Evolutionary conservation across 2,329 filamentous ascomycete species (phyloP).

Genomic region (Diatrype stigma): DNA sequence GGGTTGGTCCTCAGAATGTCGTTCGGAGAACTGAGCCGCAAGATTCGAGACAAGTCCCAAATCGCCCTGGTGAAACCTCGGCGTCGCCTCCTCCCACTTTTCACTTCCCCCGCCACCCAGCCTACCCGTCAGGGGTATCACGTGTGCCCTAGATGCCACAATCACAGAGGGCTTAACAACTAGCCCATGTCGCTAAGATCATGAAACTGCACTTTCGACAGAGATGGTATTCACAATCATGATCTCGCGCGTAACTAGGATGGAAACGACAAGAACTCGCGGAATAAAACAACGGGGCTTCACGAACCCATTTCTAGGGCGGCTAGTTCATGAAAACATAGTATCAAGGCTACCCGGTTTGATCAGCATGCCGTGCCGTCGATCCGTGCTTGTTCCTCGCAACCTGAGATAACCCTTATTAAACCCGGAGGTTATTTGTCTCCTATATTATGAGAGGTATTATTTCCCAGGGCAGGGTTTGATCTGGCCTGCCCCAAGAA

Average conservation of each 20-base stretch:
- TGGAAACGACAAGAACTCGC: not conserved
- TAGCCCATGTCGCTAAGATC: not conserved
- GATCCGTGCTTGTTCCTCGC: too few species aligned
- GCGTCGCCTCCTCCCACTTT: too few species aligned
- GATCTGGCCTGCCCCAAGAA: too few species aligned
- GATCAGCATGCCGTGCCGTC: not conserved
- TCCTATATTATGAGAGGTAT: too few species aligned
- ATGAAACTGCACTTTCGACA: not conserved
- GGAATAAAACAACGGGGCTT: not conserved
- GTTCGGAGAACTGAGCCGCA: slow-evolving; percentile 3
- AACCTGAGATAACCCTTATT: too few species aligned
- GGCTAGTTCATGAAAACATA: not conserved
- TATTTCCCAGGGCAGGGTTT: too few species aligned
- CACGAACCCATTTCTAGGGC: not conserved
- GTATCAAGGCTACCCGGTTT: not conserved
- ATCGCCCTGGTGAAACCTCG: slow-evolving; percentile 18
- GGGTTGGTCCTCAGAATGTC: not conserved
- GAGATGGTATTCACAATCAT: not conserved
- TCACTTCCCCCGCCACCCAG: too few species aligned
- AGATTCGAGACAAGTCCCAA: slow-evolving; percentile 15
- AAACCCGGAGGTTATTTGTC: too few species aligned
- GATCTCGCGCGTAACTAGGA: not conserved
- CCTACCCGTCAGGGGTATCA: slow-evolving; percentile 15
- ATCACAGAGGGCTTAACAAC: not conserved
- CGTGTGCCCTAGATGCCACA: slow-evolving; percentile 7